Conservation (phyloP, 2,329 filamentous ascomycete genomes). For the Rutstroemia sydowiana region DNA sequence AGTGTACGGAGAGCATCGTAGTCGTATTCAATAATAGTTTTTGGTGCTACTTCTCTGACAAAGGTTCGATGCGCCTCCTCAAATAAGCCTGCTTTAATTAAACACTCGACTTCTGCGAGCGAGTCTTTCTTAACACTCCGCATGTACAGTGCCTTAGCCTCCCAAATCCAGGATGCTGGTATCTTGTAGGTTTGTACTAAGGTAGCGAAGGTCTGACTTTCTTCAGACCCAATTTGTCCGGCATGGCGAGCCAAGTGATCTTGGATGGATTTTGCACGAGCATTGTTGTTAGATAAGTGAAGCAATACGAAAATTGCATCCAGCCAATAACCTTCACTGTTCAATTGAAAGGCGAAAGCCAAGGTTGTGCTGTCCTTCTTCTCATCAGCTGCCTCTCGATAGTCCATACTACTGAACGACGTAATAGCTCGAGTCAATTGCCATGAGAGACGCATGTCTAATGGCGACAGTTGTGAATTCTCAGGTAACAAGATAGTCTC, state of each 20-base stretch:
- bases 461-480: constrained; percentile 65
- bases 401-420: constrained; percentile 43
- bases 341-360: constrained; percentile 58
- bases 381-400: constrained; percentile 43
- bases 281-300: constrained; percentile 57
- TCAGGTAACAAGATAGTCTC: constrained; percentile 69
- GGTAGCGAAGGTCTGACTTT: constrained; percentile 47
- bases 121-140: constrained; percentile 64
- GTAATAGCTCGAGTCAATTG: constrained; percentile 67
- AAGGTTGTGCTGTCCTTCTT: constrained; percentile 60
- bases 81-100: constrained; percentile 70
- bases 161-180: constrained; percentile 74
- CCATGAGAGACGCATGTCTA: constrained; percentile 74
- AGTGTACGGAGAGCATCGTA: constrained; percentile 62
- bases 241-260: constrained; percentile 70
- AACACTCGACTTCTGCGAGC: constrained; percentile 65
- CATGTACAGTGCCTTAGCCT: constrained; percentile 77
- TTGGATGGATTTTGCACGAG: constrained; percentile 60
- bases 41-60: constrained; percentile 71
- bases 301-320: constrained; percentile 71
- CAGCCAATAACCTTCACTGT: constrained; percentile 57
- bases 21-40: constrained; percentile 74
- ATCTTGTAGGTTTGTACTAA: constrained; percentile 61
- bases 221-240: constrained; percentile 53
- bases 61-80: constrained; percentile 81